These are phyloP conservation scores for Picochlorum sp. DNA, from an alignment of 139 green algal species.

Conservation along the genomic window DNA sequence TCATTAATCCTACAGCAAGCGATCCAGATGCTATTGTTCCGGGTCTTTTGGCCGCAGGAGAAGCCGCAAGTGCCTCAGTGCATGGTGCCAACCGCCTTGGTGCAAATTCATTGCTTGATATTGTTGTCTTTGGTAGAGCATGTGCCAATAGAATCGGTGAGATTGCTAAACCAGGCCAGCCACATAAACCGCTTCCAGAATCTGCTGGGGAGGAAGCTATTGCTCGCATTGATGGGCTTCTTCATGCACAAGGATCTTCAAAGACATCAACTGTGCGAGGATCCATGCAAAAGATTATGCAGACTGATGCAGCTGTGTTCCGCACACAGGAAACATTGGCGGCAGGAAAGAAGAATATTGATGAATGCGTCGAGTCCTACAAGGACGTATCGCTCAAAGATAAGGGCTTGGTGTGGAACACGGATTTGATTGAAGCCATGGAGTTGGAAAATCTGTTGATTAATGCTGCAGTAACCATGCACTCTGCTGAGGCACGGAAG, in stretches of 20 bases:
- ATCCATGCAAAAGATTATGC: constrained; percentile 84
- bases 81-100: constrained; percentile 98
- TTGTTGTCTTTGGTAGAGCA: constrained; percentile 96
- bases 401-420: constrained; percentile 83
- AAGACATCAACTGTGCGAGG: constrained; percentile 66
- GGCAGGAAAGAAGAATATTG: constrained; percentile 77
- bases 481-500: constrained; percentile 62
- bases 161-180: constrained; percentile 70
- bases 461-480: constrained; percentile 82
- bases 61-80: constrained; percentile 88
- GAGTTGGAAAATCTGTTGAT: constrained; percentile 98
- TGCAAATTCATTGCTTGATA: constrained; percentile 97
- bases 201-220: constrained; percentile 69
- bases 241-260: constrained; percentile 68
- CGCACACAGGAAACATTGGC: constrained; percentile 79
- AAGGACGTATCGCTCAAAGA: constrained; percentile 36
- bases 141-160: constrained; percentile 72
- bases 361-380: constrained; percentile 70
- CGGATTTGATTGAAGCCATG: constrained; percentile 90
- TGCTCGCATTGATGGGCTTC: constrained; percentile 76
- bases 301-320: constrained; percentile 95
- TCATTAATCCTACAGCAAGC: constrained; percentile 32
- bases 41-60: constrained; percentile 88
- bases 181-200: constrained; percentile 64
- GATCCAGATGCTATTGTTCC: constrained; percentile 83